These are phyloP conservation scores for Eucalyptus regnans DNA, from an alignment of 345 rosid species.

Conservation along the genomic window DNA sequence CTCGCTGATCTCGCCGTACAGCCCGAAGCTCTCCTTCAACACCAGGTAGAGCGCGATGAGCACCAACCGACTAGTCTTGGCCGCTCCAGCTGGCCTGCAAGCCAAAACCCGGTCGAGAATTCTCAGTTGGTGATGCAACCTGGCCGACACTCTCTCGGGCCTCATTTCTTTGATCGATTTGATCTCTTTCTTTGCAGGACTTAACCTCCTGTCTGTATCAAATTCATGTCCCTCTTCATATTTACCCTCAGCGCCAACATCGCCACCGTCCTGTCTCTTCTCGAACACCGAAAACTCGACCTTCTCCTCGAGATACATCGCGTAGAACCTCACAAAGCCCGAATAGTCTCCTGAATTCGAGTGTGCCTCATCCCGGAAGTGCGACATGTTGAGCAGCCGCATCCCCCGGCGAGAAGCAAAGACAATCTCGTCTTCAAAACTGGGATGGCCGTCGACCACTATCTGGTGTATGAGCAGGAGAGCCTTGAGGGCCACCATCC, in stretches of 20 bases:
- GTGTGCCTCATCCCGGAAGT: conserved; percentile 79
- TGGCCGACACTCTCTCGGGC: conserved; percentile 51
- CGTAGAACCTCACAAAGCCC: conserved; percentile 57
- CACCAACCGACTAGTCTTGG: conserved; percentile 60
- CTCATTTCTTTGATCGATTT: conserved; percentile 58
- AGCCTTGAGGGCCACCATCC: conserved; percentile 82
- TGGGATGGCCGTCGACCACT: conserved; percentile 46
- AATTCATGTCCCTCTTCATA: conserved; percentile 20
- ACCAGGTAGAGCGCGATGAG: conserved; percentile 50
- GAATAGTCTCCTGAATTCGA: conserved; percentile 83
- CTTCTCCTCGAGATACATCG: conserved; percentile 60
- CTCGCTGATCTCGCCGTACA: conserved; percentile 66
- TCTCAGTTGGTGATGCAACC: conserved; percentile 47
- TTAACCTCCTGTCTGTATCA: conserved; percentile 18
- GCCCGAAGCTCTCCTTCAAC: conserved; percentile 70
- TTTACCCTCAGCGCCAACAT: conserved; percentile 10
- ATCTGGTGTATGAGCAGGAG: conserved; percentile 59
- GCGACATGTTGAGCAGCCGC: conserved; percentile 64
- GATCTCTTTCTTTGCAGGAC: conserved; percentile 10
- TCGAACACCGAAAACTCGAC: conserved; percentile 50
- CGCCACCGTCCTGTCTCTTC: conserved; percentile 23
- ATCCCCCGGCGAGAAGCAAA: conserved; percentile 53
- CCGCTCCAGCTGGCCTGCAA: conserved; percentile 54
- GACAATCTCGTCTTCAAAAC: conserved; percentile 59
- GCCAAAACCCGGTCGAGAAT: conserved; percentile 53